Percentiles rank a stretch among this genome's conserved stretches.
Conservation (phyloP, 2,329 filamentous ascomycete species). For the Hirsutella thompsonii region DNA sequence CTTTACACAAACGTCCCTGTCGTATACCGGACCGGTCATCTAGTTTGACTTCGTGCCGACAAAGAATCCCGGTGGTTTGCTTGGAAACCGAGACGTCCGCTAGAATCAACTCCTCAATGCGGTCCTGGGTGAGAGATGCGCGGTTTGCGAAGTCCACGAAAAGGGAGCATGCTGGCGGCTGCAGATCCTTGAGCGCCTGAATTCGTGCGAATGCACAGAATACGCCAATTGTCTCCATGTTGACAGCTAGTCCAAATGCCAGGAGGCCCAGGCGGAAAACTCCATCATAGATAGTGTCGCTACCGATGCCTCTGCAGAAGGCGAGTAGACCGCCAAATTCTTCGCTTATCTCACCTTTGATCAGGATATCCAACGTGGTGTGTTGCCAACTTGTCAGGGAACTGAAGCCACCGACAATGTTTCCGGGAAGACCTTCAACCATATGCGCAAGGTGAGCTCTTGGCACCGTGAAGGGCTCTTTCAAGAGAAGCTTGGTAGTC, state of each 20-base stretch:
- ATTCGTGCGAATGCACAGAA: slow-evolving; percentile 5
- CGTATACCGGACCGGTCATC: background rate
- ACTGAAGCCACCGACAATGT: slow-evolving; percentile 1
- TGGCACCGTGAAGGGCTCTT: background rate
- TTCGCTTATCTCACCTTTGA: slow-evolving; percentile 1
- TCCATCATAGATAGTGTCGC: background rate
- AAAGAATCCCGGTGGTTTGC: background rate
- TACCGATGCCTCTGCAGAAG: background rate
- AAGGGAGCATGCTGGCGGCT: background rate
- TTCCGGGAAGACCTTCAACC: background rate
- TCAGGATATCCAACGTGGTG: slow-evolving; percentile 1
- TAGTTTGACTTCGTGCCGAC: background rate
- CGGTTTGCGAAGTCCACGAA: slow-evolving; percentile 6
- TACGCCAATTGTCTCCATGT: slow-evolving; percentile 4
- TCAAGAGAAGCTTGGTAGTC: background rate
- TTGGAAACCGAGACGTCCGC: background rate
- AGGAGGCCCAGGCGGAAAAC: slow-evolving; percentile 6
- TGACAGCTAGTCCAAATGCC: background rate
- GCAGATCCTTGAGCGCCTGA: background rate
- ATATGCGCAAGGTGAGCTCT: background rate
- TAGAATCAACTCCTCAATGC: background rate
- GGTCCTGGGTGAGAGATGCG: background rate
- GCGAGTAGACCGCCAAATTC: slow-evolving; percentile 3
- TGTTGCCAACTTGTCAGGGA: too few species aligned
- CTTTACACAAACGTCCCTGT: background rate